Evolutionary conservation across 106 monocot species (phyloP).

Genomic region (Phalaenopsis aphrodite): DNA sequence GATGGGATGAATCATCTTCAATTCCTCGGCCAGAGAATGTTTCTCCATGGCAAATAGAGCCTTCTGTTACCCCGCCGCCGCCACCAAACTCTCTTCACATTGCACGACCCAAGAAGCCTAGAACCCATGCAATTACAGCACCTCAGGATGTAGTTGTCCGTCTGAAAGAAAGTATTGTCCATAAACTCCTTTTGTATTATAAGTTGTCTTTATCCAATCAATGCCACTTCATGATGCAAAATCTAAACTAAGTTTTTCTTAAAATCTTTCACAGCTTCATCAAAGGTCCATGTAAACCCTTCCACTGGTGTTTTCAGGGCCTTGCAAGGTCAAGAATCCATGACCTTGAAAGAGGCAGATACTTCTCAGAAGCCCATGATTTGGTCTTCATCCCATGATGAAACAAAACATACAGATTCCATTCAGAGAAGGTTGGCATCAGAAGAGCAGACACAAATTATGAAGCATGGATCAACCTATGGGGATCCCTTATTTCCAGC

Average conservation of each 20-base stretch:
- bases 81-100: conserved; percentile 43
- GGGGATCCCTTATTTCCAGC: conserved; percentile 21
- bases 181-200: neutral
- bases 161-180: conserved; percentile 40
- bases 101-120: conserved; percentile 58
- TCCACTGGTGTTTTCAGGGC: conserved; percentile 25
- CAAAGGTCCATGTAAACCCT: conserved; percentile 32
- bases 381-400: conserved; percentile 18
- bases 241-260: neutral
- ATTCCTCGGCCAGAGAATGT: conserved; percentile 80
- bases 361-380: conserved; percentile 20
- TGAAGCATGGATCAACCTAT: conserved; percentile 18
- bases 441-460: conserved; percentile 19
- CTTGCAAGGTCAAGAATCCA: conserved; percentile 56
- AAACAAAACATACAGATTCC: conserved; percentile 12
- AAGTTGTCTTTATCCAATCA: neutral
- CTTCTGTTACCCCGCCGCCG: conserved; percentile 53
- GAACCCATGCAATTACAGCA: conserved; percentile 26
- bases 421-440: conserved; percentile 13
- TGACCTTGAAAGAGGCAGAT: conserved; percentile 40
- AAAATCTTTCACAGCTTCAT: conserved; percentile 15
- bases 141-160: conserved; percentile 48
- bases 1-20: conserved; percentile 78
- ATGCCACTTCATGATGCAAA: neutral
- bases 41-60: conserved; percentile 94